Evolutionary conservation across 371 early-diverging fungal genomes (phyloP).

Genomic region (Chytridium lagenaria): DNA sequence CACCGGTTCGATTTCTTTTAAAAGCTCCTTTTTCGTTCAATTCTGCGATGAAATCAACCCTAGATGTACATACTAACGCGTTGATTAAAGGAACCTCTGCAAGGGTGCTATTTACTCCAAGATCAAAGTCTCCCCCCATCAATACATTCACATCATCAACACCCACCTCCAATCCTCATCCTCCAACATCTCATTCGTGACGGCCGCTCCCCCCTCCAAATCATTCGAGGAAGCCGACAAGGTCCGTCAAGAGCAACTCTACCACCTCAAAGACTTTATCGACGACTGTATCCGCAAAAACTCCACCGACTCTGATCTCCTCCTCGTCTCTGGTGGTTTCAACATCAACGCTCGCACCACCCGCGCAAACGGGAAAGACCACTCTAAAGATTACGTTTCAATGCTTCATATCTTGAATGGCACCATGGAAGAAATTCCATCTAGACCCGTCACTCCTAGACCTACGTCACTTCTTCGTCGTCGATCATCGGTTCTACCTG

Average conservation of each 20-base stretch:
- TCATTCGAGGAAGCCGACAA: conserved; percentile 32
- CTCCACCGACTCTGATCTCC: conserved; percentile 59
- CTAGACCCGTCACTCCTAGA: background rate
- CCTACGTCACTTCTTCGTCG: background rate
- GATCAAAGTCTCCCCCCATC: conserved; percentile 55
- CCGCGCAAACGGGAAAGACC: conserved; percentile 43
- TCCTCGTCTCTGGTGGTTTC: conserved; percentile 69
- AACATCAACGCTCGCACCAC: conserved; percentile 67
- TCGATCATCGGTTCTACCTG: background rate
- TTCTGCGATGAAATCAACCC: too few relatives aligned
- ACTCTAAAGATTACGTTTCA: conserved; percentile 62
- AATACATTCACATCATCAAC: conserved; percentile 73
- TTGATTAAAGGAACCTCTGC: conserved; percentile 19
- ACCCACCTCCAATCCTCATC: conserved; percentile 75
- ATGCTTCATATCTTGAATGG: conserved; percentile 75
- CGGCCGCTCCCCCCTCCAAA: background rate
- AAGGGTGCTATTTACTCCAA: conserved; percentile 84
- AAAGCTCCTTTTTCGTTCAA: too few relatives aligned
- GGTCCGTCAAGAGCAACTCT: conserved; percentile 56
- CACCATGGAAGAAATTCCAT: conserved; percentile 34
- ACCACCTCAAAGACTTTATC: conserved; percentile 71
- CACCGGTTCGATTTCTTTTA: too few relatives aligned
- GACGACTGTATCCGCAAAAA: conserved; percentile 51
- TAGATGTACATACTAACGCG: too few relatives aligned
- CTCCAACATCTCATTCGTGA: conserved; percentile 16